Evolutionary conservation across 352 stramenopile genomes (phyloP).

Genomic region (Halophytophthora polymorphica): DNA sequence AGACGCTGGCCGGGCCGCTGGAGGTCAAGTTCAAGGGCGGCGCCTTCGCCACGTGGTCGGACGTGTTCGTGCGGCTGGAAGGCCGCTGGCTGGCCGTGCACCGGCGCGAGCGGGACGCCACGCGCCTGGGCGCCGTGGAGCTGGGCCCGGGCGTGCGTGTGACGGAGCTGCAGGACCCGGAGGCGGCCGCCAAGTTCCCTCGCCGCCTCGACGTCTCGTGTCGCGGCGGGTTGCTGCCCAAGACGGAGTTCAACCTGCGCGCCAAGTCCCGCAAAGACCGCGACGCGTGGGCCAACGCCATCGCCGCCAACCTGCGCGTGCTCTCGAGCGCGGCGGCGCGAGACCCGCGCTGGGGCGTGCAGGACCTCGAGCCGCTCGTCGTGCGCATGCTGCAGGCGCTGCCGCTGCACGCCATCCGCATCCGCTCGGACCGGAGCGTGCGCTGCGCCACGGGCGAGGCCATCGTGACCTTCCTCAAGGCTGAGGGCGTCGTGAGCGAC

Average conservation of each 20-base stretch:
- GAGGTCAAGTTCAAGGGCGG: slow-evolving; percentile 72
- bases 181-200: slow-evolving; percentile 69
- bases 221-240: slow-evolving; percentile 60
- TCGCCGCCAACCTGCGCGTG: slow-evolving; percentile 61
- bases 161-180: slow-evolving; percentile 52
- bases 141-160: slow-evolving; percentile 63
- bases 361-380: slow-evolving; percentile 55
- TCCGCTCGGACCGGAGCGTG: slow-evolving; percentile 59
- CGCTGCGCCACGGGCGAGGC: slow-evolving; percentile 64
- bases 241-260: slow-evolving; percentile 74
- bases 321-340: slow-evolving; percentile 37
- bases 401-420: slow-evolving; percentile 58
- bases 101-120: slow-evolving; percentile 59
- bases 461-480: slow-evolving; percentile 67
- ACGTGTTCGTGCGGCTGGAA: slow-evolving; percentile 61
- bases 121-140: slow-evolving; percentile 62
- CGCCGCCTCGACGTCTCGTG: slow-evolving; percentile 73
- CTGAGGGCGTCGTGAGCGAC: slow-evolving; percentile 46
- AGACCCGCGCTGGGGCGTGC: slow-evolving; percentile 48
- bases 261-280: slow-evolving; percentile 76
- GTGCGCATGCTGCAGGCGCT: slow-evolving; percentile 53
- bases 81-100: slow-evolving; percentile 71
- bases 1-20: slow-evolving; percentile 49
- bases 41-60: slow-evolving; percentile 63
- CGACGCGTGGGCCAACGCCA: slow-evolving; percentile 68